Conservation (phyloP, 2,329 filamentous ascomycete genomes). For the Scolecobasidium constrictum region DNA sequence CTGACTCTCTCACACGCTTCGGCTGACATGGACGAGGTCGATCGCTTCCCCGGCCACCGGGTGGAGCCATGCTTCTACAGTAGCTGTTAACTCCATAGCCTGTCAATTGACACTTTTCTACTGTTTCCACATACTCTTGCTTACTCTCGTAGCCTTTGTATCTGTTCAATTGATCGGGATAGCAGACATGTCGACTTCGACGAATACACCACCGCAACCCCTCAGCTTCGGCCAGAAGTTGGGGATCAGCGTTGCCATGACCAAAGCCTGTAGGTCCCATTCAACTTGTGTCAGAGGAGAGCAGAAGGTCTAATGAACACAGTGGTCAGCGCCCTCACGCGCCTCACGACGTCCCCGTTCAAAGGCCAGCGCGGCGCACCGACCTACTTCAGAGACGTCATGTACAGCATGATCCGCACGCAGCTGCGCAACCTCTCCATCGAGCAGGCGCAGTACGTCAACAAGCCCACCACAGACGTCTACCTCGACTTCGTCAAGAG, state of each 20-base stretch:
- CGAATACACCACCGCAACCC: no score
- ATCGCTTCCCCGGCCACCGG: no score
- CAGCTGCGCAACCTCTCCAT: conserved; percentile 20
- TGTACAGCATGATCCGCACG: conserved; percentile 20
- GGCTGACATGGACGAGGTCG: no score
- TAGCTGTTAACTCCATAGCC: no score
- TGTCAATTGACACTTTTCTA: no score
- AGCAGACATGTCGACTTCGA: no score
- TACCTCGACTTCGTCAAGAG: conserved; percentile 1
- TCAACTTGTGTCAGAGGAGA: conserved; percentile 20
- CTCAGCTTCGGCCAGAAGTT: background rate
- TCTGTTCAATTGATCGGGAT: no score
- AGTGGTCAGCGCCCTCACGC: conserved; percentile 23
- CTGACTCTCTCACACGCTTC: no score
- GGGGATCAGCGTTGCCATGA: background rate
- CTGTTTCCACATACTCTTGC: no score
- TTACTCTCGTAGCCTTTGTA: no score
- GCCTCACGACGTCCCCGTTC: conserved; percentile 24
- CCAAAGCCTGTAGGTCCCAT: conserved; percentile 15
- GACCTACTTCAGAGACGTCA: conserved; percentile 26
- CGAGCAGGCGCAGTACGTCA: conserved; percentile 24
- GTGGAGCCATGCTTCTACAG: no score
- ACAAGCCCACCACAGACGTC: conserved; percentile 18
- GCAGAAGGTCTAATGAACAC: conserved; percentile 13
- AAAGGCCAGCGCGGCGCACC: conserved; percentile 23